Evolutionary conservation across 352 stramenopile species (phyloP).

Genomic region (Pythium apleroticum): DNA sequence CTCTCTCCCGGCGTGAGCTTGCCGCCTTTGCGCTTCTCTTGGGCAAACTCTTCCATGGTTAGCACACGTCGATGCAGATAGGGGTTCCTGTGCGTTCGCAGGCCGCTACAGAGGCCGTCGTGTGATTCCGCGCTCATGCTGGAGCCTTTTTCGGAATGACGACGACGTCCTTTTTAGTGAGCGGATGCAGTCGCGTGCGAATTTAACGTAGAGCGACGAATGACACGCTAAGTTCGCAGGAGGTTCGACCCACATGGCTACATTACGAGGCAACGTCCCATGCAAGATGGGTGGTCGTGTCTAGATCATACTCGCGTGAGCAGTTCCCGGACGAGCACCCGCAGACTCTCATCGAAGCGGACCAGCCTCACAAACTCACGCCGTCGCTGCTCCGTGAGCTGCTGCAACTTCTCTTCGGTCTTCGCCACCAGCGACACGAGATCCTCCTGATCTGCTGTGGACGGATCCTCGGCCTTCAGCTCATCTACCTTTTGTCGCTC

Average conservation of each 20-base stretch:
- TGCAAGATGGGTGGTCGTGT: too few species aligned
- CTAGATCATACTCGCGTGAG: neutral
- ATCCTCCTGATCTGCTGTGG: neutral
- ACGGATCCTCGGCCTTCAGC: neutral
- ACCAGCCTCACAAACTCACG: neutral
- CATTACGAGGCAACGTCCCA: too few species aligned
- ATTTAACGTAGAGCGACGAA: neutral
- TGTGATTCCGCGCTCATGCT: too few species aligned
- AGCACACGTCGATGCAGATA: neutral
- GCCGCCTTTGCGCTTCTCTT: neutral
- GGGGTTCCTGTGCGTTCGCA: too few species aligned
- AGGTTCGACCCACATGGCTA: neutral
- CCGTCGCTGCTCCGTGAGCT: neutral
- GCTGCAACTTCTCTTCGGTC: neutral
- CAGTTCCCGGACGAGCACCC: neutral
- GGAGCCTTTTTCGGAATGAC: neutral
- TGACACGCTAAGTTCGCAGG: neutral
- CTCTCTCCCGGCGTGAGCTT: neutral
- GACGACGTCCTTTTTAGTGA: too few species aligned
- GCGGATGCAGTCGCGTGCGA: too few species aligned
- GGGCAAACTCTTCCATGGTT: neutral
- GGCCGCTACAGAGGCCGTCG: too few species aligned
- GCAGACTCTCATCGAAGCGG: constrained; percentile 9
- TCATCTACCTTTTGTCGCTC: neutral
- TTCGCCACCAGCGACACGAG: neutral